Evolutionary conservation across 169 alveolate species (phyloP).

Genomic region (Plasmodium adleri): DNA sequence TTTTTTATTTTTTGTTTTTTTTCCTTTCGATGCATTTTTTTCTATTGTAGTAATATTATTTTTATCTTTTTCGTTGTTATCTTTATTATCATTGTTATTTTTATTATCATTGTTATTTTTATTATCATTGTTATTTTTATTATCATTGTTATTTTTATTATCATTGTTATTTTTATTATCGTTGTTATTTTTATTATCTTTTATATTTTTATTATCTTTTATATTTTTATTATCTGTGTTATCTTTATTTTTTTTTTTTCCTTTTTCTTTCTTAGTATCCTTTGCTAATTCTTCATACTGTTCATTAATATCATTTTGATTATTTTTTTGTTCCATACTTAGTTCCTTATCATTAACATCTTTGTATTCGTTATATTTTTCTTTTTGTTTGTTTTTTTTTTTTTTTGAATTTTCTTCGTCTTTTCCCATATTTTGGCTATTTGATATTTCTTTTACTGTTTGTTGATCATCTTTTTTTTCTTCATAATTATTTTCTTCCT

Average conservation of each 20-base stretch:
- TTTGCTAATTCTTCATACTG: constrained; percentile 16
- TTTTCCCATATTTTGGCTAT: background rate
- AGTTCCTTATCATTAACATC: constrained; percentile 3
- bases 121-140: no score
- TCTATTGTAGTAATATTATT: no score
- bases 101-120: no score
- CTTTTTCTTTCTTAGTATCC: constrained; percentile 29
- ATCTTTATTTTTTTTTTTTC: constrained; percentile 21
- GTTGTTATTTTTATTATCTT: constrained; percentile 1
- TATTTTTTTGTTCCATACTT: background rate
- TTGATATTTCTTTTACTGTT: background rate
- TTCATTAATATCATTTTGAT: background rate
- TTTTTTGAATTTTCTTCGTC: constrained; percentile 9
- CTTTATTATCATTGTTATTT: no score
- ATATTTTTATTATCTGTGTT: constrained; percentile 11
- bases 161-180: no score
- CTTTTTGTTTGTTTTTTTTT: background rate
- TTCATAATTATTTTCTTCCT: constrained; percentile 1
- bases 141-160: no score
- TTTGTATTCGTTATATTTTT: background rate
- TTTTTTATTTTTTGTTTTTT: no score
- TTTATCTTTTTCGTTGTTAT: no score
- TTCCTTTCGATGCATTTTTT: no score
- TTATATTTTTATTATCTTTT: background rate
- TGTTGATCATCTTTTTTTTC: background rate